Conservation (phyloP, 169 alveolate species). For the Plasmodium vinckei region DNA sequence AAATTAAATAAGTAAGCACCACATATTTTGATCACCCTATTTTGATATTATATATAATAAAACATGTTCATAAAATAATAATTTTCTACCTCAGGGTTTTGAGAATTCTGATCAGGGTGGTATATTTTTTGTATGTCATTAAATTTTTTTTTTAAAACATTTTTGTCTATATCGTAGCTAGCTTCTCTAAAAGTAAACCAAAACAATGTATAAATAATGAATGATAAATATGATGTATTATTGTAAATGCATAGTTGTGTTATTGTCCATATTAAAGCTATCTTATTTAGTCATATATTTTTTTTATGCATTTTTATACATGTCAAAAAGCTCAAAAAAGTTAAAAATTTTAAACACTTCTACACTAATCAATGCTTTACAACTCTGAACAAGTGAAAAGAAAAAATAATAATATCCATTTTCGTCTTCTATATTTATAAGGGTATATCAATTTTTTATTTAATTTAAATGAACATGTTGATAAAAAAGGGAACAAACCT, state of each 20-base stretch:
- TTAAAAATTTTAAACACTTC: conserved; percentile 50
- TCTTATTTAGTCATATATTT: not conserved
- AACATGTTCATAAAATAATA: not conserved
- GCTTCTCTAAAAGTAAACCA: conserved; percentile 16
- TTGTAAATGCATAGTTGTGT: too few species aligned
- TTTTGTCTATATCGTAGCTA: conserved; percentile 45
- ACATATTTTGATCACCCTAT: not conserved
- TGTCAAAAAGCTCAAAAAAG: conserved; percentile 53
- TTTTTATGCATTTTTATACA: conserved; percentile 20
- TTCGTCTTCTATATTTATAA: too few species aligned
- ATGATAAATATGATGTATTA: too few species aligned
- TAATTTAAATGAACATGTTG: too few species aligned
- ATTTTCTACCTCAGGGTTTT: conserved; percentile 17
- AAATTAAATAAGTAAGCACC: not conserved
- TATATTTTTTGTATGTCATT: conserved; percentile 61
- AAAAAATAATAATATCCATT: not conserved
- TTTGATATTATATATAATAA: conserved; percentile 2
- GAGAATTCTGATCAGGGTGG: conserved; percentile 50
- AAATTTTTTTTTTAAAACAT: conserved; percentile 39
- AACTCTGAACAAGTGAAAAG: conserved; percentile 7
- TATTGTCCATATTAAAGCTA: too few species aligned
- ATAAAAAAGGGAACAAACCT: conserved; percentile 11
- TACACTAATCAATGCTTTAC: conserved; percentile 49
- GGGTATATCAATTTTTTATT: too few species aligned
- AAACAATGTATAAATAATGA: not conserved